Evolutionary conservation across 164 flowering plant genomes (phyloP), one percentile per base, ranked within the genome.

Genomic region (Kalanchoe fedtschenkoi): DNA sequence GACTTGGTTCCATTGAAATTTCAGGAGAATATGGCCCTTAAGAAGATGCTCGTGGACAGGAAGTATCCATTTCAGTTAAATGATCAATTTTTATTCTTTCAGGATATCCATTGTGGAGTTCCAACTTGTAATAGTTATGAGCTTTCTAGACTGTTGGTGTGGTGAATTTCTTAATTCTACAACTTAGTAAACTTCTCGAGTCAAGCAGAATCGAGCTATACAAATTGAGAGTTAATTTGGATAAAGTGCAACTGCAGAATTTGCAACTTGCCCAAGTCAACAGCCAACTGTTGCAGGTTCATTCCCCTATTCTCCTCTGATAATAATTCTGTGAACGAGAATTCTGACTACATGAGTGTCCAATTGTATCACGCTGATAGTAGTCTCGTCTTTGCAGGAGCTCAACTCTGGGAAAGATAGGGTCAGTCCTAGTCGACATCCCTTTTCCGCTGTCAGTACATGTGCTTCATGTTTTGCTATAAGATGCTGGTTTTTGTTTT

Each of bases 271-370:
- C 56, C 56, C 56, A 26, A 51, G 32, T 32, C 56, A 51, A 51
- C 56, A 51, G 56, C 56, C 56, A 51, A 13, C 56, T 51, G 16
- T 26, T 51, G 56, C 56, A 51, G 56, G 56, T 51, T 24, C 32
- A 26, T 51, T 2, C 7, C 32, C 32, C 39, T 37, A 9, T 24
- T 29, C 10, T 17, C 11, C 32, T 14, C 14, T 51, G 29, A 51
- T 51, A 11, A 30, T 51, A 26, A 10, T 51, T 11, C 17, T 26
- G 28, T 19, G 14, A 26, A 6, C 16, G 24, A 9, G 15, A 51
- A 24, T 26, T 30, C 26, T 51, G 22, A 26, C 56, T 8, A 26
- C 30, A 51, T 26, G 32, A 51, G 54, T 21, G 28, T 24, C 54
- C n/a, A 47, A 29, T 51, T 24, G 5, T 26, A 6, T 51, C 32